Evolutionary conservation across 768 basidiomycete genomes (phyloP), one percentile per base, ranked within the genome.

Genomic region (Leccinum olivaceopallidum): DNA sequence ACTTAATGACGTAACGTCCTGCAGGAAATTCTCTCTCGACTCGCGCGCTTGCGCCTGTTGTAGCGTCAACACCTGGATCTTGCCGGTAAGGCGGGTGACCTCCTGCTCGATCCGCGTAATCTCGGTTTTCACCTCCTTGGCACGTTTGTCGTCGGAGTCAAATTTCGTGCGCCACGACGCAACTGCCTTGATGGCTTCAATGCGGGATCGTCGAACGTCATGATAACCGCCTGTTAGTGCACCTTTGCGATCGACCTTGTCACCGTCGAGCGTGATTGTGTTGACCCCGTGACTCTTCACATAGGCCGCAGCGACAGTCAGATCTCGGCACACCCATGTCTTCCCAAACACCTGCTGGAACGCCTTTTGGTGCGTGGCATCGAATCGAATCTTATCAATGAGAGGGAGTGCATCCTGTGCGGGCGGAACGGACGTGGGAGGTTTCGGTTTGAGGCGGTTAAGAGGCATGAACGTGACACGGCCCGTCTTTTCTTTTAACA

Each of bases 401-500:
- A 94, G 84, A 1, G 92, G 91, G 57, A 91, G 87, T 0, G 89
- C 88, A 62, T 92, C 89, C 60, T 87, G 83, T 0, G 87, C 89
- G 51, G 82, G 83, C 9, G 88, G 88, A 20, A 85, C 78, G 13
- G 67, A 69, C 0, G 83, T 79, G 1, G 80, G 78, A 39, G 80
- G 81, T 63, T 90, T 92, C 56, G 90, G 89, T 67, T 89, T 88
- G 60, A 99, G 85, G 14, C 97, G 89, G 74, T 98, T 98, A 44
- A 99, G 83, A 20, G 97, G 97, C 89, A 99, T 95, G 77, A 98
- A 98, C 0, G 97, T 99, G 8, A 99, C 92, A 55, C 97, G 88
- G 2, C 96, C 97, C 12, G 86, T 90, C 72, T 91, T 93, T 72
- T 98, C 95, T 69, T 87, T 87, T 67, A 95, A 78, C 96, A 99